These are phyloP conservation scores for Nakataea oryzae DNA, from an alignment of 2,329 filamentous ascomycete genomes.

Conservation along the genomic window DNA sequence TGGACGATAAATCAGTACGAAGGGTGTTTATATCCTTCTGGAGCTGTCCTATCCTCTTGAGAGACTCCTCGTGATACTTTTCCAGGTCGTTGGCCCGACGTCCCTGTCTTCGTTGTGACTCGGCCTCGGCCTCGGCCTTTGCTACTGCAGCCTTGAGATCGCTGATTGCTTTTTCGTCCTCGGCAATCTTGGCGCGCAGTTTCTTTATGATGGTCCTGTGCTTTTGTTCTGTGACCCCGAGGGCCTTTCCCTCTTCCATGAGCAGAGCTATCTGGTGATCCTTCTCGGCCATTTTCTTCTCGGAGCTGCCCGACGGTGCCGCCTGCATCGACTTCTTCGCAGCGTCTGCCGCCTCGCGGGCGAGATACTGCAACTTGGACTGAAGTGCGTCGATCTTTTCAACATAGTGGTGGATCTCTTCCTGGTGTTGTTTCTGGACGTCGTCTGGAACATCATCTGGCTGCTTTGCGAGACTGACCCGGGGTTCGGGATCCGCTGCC, in stretches of 20 bases:
- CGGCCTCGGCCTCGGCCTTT: constrained; percentile 41
- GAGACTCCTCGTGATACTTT: constrained; percentile 40
- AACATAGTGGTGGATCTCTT: constrained; percentile 73
- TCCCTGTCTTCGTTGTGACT: constrained; percentile 33
- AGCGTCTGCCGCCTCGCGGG: constrained; percentile 66
- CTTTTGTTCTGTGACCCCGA: constrained; percentile 79
- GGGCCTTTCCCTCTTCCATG: constrained; percentile 83
- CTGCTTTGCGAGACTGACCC: constrained; percentile 13
- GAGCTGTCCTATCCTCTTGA: constrained; percentile 47
- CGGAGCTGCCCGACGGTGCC: constrained; percentile 52
- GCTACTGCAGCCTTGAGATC: constrained; percentile 51
- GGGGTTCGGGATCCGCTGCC: background rate
- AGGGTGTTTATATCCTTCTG: constrained; percentile 39
- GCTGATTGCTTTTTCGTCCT: constrained; percentile 53
- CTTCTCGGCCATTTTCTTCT: constrained; percentile 78
- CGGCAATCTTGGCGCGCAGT: constrained; percentile 54
- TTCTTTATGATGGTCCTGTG: constrained; percentile 77
- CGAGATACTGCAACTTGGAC: constrained; percentile 80
- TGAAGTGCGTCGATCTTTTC: constrained; percentile 90
- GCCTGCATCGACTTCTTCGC: constrained; percentile 59
- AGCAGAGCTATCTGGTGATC: constrained; percentile 83
- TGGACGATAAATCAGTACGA: constrained; percentile 51
- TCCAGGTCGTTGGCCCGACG: constrained; percentile 41
- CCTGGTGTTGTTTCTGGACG: constrained; percentile 51
- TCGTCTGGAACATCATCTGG: constrained; percentile 24